Evolutionary conservation across 192 early-diverging fungal genomes (phyloP).

Genomic region (Mortierella claussenii): DNA sequence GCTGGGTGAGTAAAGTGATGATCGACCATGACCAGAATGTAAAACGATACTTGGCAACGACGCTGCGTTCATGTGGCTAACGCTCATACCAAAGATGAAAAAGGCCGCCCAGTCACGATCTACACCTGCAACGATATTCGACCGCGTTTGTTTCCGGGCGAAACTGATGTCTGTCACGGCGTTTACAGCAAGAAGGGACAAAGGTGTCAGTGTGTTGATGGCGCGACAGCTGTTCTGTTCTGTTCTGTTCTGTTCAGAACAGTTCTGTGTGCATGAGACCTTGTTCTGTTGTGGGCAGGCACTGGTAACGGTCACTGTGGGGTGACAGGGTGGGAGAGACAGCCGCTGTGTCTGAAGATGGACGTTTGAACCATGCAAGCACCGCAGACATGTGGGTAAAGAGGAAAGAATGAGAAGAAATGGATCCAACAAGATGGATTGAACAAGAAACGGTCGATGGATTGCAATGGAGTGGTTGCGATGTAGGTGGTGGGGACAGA

Average conservation of each 20-base stretch:
- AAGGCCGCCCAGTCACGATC: constrained; percentile 40
- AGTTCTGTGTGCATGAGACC: too few species aligned
- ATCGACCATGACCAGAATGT: too few species aligned
- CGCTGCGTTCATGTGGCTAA: too few species aligned
- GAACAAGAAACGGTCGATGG: too few species aligned
- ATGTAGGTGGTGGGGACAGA: too few species aligned
- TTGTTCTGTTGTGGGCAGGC: too few species aligned
- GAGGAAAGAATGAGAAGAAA: neutral
- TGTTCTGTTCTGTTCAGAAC: too few species aligned
- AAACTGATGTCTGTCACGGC: neutral
- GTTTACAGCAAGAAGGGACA: neutral
- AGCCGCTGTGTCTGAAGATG: neutral
- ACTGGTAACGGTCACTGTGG: too few species aligned
- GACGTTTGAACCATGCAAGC: constrained; percentile 2
- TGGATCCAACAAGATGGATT: neutral
- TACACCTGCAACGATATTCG: neutral
- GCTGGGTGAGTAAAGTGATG: neutral
- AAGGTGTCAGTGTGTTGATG: too few species aligned
- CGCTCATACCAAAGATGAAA: constrained; percentile 44
- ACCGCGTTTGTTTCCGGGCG: neutral
- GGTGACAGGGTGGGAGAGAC: neutral
- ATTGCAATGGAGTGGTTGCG: too few species aligned
- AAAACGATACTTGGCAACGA: too few species aligned
- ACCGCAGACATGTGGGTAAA: neutral
- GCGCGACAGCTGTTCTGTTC: too few species aligned